phyloP scores from a whole-genome alignment of 2,329 filamentous ascomycete genomes.

The Chaetomium globosum region DNA sequence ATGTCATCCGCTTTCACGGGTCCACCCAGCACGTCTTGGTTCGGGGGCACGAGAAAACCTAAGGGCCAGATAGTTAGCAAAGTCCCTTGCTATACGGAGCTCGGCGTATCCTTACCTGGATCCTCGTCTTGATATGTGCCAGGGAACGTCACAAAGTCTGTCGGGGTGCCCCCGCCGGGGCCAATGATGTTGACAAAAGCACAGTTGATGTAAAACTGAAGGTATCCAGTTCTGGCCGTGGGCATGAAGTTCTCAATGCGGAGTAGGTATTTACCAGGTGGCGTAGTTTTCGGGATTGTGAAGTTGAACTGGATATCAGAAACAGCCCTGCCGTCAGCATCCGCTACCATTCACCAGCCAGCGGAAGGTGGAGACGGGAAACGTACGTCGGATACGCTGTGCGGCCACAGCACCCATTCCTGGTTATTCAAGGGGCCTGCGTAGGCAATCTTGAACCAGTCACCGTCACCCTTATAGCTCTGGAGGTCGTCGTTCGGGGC shows the following conservation, averaged over 20 bases:
- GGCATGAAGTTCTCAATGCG: constrained; percentile 29
- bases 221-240: constrained; percentile 8
- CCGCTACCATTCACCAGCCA: not conserved
- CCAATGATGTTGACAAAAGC: constrained; percentile 31
- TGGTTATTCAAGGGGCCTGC: constrained; percentile 20
- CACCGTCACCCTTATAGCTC: constrained; percentile 24
- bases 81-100: not conserved
- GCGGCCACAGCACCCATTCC: constrained; percentile 1
- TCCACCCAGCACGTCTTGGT: constrained; percentile 12
- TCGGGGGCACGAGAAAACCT: constrained; percentile 10
- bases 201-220: constrained; percentile 31
- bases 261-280: constrained; percentile 31
- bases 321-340: not conserved
- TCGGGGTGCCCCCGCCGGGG: constrained; percentile 27
- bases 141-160: constrained; percentile 26
- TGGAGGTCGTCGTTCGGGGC: constrained; percentile 27
- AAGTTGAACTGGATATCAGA: constrained; percentile 28
- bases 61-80: not conserved
- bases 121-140: constrained; percentile 27
- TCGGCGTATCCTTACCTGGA: constrained; percentile 17
- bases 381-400: not conserved
- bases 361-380: no score
- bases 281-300: constrained; percentile 27
- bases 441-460: constrained; percentile 33
- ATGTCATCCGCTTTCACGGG: not conserved